A percentile compares a stretch with the other conserved stretches of the same genome.
phyloP scores from a whole-genome alignment of 225 moss, liverwort and hornwort genomes.

The Polytrichum commune region DNA sequence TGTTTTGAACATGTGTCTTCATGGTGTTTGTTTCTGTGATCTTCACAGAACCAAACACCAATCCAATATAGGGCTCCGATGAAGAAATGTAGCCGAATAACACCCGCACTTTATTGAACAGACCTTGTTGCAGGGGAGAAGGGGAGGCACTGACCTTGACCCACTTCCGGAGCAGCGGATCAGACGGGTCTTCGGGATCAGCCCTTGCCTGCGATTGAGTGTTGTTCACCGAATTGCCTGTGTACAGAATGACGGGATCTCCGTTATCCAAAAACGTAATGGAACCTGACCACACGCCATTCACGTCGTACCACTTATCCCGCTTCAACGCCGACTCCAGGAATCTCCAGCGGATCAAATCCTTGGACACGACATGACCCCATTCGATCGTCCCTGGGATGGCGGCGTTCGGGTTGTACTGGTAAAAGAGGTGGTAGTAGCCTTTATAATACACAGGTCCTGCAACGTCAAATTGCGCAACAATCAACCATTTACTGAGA shows the following conservation, averaged over 20 bases:
- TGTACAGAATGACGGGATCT: constrained; percentile 51
- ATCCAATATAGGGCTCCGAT: too few species aligned
- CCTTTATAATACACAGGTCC: constrained; percentile 31
- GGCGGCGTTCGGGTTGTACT: constrained; percentile 25
- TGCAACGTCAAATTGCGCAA: constrained; percentile 4
- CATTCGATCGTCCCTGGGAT: constrained; percentile 31
- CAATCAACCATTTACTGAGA: background rate
- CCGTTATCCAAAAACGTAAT: constrained; percentile 53
- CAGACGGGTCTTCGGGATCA: constrained; percentile 47
- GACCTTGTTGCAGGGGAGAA: background rate
- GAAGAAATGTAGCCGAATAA: too few species aligned
- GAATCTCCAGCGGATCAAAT: constrained; percentile 55
- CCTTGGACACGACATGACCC: constrained; percentile 50
- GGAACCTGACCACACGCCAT: constrained; percentile 69
- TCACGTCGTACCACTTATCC: constrained; percentile 66
- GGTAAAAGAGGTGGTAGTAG: constrained; percentile 38
- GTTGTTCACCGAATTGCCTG: constrained; percentile 34
- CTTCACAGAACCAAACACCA: too few species aligned
- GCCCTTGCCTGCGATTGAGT: constrained; percentile 46
- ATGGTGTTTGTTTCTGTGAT: too few species aligned
- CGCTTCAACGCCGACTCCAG: constrained; percentile 55
- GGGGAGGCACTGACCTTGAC: constrained; percentile 20
- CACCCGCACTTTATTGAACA: too few species aligned
- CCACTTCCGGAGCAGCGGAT: constrained; percentile 59
- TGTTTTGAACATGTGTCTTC: too few species aligned